A percentile compares a stretch with the other conserved stretches of the same genome.
phyloP scores from a whole-genome alignment of 2,329 filamentous ascomycete species.

The Blastomyces parvus region DNA sequence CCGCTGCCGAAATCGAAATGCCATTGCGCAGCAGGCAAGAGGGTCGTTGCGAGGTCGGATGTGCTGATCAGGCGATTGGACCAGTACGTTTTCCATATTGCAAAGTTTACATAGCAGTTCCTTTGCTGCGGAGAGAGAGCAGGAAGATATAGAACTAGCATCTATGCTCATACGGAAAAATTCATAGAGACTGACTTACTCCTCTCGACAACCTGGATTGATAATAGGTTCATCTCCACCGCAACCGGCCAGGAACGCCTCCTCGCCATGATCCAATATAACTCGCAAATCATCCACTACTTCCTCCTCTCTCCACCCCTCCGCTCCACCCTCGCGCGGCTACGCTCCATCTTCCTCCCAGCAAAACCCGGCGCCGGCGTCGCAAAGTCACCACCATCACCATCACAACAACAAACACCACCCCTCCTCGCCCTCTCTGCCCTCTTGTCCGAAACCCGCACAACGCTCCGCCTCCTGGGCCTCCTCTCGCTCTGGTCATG shows the following conservation, averaged over 20 bases:
- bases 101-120: neutral
- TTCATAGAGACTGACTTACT: no score
- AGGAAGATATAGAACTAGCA: neutral
- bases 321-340: constrained; percentile 39
- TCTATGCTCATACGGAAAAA: no score
- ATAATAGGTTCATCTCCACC: constrained; percentile 56
- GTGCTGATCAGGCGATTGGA: constrained; percentile 14
- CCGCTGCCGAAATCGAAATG: neutral
- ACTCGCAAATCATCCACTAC: constrained; percentile 51
- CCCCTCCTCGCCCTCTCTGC: constrained; percentile 39
- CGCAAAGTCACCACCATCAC: constrained; percentile 24
- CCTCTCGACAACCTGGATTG: constrained; percentile 15
- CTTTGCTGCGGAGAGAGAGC: neutral
- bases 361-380: neutral
- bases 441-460: constrained; percentile 43
- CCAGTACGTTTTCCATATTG: constrained; percentile 9
- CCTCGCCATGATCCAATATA: constrained; percentile 61
- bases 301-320: constrained; percentile 47
- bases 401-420: constrained; percentile 20
- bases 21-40: neutral
- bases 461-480: constrained; percentile 49
- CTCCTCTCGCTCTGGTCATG: constrained; percentile 69
- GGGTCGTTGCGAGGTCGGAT: constrained; percentile 11
- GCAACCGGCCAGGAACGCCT: constrained; percentile 60
- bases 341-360: constrained; percentile 31